These are phyloP conservation scores for Catharanthus roseus DNA, from an alignment of 257 asterid species.

Conservation along the genomic window DNA sequence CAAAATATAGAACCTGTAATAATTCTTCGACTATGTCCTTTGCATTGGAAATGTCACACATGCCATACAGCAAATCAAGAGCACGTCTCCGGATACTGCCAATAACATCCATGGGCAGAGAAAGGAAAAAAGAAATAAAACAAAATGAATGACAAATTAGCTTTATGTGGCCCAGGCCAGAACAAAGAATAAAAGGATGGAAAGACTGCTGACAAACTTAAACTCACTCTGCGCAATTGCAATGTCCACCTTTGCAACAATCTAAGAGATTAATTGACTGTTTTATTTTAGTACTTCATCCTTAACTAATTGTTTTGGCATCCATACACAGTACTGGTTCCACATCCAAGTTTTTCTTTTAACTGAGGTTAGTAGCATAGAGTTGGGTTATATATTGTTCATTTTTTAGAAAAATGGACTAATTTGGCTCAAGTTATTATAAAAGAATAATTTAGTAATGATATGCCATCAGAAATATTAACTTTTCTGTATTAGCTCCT, in stretches of 20 bases:
- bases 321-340: not conserved
- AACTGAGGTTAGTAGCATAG: not conserved
- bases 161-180: not conserved
- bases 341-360: not conserved
- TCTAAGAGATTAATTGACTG: not conserved
- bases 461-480: not conserved
- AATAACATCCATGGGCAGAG: not conserved
- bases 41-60: conserved; percentile 97
- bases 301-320: not conserved
- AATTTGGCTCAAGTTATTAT: not conserved
- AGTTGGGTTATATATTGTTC: too few species aligned
- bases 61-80: conserved; percentile 93
- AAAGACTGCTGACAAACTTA: not conserved
- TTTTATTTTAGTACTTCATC: not conserved
- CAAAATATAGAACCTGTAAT: conserved; percentile 55
- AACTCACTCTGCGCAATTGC: not conserved
- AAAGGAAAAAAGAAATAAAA: not conserved
- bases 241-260: not conserved
- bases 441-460: not conserved
- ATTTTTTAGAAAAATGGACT: not conserved
- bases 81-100: conserved; percentile 76
- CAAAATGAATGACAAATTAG: conserved; percentile 1
- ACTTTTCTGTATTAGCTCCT: conserved; percentile 2
- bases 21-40: conserved; percentile 96
- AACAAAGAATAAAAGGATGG: not conserved